Evolutionary conservation across 257 asterid species (phyloP).

Genomic region (Asclepias syriaca): DNA sequence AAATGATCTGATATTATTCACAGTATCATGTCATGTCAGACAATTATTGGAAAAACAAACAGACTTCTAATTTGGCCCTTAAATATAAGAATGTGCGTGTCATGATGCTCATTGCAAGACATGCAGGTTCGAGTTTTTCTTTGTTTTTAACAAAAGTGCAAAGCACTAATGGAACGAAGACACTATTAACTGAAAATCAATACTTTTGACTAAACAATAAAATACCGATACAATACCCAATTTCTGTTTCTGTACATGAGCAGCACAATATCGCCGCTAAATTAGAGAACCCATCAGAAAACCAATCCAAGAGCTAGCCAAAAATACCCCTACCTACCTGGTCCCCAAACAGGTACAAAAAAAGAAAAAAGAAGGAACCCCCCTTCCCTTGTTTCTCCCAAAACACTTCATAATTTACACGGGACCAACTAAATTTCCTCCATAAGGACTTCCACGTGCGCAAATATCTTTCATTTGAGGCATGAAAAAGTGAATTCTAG

Average conservation of each 20-base stretch:
- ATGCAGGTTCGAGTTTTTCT: neutral
- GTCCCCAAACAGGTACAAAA: too few species aligned
- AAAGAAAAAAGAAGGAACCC: too few species aligned
- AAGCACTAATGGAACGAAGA: neutral
- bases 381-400: neutral
- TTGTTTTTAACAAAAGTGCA: neutral
- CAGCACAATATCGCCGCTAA: neutral
- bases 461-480: neutral
- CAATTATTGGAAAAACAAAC: too few species aligned
- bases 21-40: too few species aligned
- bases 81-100: neutral
- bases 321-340: neutral
- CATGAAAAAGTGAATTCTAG: neutral
- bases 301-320: neutral
- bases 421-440: neutral
- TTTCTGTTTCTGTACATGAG: neutral
- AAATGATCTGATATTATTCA: too few species aligned
- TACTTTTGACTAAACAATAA: neutral
- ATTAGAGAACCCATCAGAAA: neutral
- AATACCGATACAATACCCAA: constrained; percentile 2
- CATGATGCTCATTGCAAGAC: neutral
- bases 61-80: too few species aligned
- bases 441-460: too few species aligned
- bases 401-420: neutral
- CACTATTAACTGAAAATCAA: neutral